phyloP scores from a whole-genome alignment of 1,284 basidiomycete genomes.

The Sanghuangporus weigelae region DNA sequence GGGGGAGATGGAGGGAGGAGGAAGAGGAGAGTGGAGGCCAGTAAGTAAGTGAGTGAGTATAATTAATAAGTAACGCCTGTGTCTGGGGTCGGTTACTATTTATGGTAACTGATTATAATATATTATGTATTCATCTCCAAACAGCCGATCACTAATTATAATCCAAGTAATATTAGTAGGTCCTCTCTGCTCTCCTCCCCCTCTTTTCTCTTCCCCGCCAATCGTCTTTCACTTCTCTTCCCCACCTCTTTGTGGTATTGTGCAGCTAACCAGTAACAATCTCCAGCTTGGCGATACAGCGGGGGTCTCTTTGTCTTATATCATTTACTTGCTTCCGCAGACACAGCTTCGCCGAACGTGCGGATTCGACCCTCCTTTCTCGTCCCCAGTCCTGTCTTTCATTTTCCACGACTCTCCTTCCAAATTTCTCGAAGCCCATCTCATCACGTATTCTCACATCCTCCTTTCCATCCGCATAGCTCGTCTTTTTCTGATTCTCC shows the following conservation, averaged over 20 bases:
- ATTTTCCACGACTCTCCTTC: background rate
- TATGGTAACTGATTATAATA: background rate
- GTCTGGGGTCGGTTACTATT: background rate
- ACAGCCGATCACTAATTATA: background rate
- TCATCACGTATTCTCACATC: background rate
- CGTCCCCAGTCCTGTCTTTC: background rate
- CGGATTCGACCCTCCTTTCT: background rate
- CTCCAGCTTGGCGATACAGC: background rate
- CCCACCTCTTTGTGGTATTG: background rate
- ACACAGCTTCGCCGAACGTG: constrained; percentile 2
- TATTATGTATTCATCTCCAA: background rate
- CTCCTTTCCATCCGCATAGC: background rate
- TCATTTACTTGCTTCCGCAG: background rate
- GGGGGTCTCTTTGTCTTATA: background rate
- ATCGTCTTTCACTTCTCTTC: background rate
- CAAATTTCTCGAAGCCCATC: background rate
- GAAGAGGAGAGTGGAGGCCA: constrained; percentile 15
- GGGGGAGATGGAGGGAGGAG: background rate
- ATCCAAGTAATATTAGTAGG: background rate
- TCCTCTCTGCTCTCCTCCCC: background rate
- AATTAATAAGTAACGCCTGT: background rate
- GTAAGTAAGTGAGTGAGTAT: constrained; percentile 8
- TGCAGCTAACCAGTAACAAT: background rate
- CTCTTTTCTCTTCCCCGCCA: background rate
- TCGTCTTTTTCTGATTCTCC: background rate